Conservation (phyloP, 2,329 filamentous ascomycete genomes). For the Xylariomycetidae sp. region DNA sequence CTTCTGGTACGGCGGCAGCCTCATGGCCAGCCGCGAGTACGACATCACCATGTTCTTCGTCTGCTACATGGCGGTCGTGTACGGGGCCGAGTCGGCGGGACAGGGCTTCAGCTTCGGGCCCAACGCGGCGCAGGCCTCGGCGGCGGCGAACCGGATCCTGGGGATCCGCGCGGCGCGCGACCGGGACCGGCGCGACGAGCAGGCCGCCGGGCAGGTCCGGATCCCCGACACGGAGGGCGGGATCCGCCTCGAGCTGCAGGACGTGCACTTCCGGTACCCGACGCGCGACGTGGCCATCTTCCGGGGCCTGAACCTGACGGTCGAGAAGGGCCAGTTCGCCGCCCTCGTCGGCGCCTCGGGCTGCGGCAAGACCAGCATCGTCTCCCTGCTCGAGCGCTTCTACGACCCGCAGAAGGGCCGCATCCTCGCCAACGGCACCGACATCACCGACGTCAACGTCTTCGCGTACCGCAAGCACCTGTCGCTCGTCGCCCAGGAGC, state of each 20-base stretch:
- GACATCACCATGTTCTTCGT: conserved; percentile 44
- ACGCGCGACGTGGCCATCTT: conserved; percentile 54
- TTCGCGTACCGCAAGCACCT: conserved; percentile 59
- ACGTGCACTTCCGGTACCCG: conserved; percentile 58
- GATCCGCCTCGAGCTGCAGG: conserved; percentile 50
- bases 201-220: conserved; percentile 22
- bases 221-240: conserved; percentile 45
- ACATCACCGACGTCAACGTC: conserved; percentile 56
- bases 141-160: conserved; percentile 57
- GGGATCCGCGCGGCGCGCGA: conserved; percentile 42
- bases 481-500: conserved; percentile 70
- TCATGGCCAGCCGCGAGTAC: conserved; percentile 50
- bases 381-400: conserved; percentile 63
- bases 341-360: conserved; percentile 67
- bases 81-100: conserved; percentile 63
- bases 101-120: conserved; percentile 64
- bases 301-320: conserved; percentile 56
- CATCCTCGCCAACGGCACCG: conserved; percentile 59
- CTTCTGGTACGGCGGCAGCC: conserved; percentile 62
- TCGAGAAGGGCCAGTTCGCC: conserved; percentile 65
- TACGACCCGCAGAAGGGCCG: conserved; percentile 63
- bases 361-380: conserved; percentile 69
- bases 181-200: conserved; percentile 29
- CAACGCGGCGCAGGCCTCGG: conserved; percentile 56
- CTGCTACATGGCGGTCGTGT: conserved; percentile 61